Conservation (phyloP, 164 flowering plant genomes). For the Malania oleifera region DNA sequence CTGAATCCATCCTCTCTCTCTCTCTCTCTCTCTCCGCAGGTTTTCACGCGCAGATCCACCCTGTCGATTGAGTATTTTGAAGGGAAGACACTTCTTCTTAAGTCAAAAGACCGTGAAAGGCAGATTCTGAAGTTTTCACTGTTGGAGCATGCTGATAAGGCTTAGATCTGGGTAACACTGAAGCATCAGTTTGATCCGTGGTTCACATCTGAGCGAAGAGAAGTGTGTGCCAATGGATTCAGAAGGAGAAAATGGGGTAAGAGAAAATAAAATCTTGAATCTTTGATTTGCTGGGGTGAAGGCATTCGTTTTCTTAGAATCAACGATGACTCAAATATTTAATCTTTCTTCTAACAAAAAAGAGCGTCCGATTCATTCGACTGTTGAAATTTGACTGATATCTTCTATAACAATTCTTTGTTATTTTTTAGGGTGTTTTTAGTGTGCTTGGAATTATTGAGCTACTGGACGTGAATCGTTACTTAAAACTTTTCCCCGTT, state of each 20-base stretch:
- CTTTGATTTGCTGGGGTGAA: too few species aligned
- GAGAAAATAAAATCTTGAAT: too few species aligned
- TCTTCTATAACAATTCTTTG: background rate
- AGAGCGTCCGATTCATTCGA: too few species aligned
- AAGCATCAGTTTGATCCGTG: constrained; percentile 6
- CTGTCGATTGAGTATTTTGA: background rate
- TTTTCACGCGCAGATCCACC: constrained; percentile 11
- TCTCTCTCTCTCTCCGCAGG: background rate
- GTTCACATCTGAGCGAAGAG: constrained; percentile 12
- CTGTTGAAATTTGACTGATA: background rate
- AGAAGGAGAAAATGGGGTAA: constrained; percentile 50
- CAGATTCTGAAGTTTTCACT: background rate
- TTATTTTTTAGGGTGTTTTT: background rate
- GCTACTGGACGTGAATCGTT: too few species aligned
- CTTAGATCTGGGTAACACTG: constrained; percentile 18
- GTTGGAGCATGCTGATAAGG: constrained; percentile 11
- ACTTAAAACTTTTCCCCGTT: too few species aligned
- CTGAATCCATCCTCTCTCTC: too few species aligned
- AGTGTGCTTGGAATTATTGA: background rate
- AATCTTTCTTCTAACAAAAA: background rate
- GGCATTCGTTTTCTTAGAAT: too few species aligned
- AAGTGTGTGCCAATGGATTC: constrained; percentile 34
- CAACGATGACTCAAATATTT: background rate
- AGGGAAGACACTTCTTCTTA: background rate
- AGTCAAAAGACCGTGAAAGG: constrained; percentile 1